These are phyloP conservation scores for Elasticomyces elasticus DNA, from an alignment of 495 filamentous ascomycete species.

Conservation along the genomic window DNA sequence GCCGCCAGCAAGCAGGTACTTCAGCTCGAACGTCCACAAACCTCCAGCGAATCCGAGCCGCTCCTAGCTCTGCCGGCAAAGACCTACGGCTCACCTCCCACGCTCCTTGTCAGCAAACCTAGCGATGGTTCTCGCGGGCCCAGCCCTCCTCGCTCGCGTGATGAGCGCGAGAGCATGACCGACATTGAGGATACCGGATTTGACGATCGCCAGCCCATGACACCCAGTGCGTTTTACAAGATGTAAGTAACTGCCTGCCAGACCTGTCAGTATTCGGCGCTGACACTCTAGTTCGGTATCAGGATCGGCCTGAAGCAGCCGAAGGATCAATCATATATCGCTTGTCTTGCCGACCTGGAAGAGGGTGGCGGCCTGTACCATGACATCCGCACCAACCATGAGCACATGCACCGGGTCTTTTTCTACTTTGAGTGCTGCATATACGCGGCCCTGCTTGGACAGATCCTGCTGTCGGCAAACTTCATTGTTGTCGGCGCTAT, in stretches of 20 bases:
- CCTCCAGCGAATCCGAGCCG: neutral
- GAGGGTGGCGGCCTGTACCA: slow-evolving; percentile 2
- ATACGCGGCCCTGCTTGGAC: neutral
- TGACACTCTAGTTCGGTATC: neutral
- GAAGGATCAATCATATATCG: neutral
- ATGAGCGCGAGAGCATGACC: neutral
- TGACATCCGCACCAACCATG: neutral
- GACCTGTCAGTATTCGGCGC: neutral
- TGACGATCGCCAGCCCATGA: neutral
- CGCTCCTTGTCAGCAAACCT: neutral
- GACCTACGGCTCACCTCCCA: neutral
- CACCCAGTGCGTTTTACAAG: neutral
- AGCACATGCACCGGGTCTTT: neutral
- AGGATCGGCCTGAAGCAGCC: neutral
- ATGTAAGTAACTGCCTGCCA: neutral
- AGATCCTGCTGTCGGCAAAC: slow-evolving; percentile 3
- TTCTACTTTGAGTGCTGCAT: slow-evolving; percentile 2
- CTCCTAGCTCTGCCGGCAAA: neutral
- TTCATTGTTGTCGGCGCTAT: slow-evolving; percentile 7
- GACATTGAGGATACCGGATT: neutral
- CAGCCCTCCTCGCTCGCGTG: neutral
- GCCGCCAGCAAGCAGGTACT: neutral
- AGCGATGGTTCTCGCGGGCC: neutral
- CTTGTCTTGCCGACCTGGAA: slow-evolving; percentile 1
- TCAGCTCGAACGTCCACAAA: neutral